These are phyloP conservation scores for Aspergillus tanneri DNA, from an alignment of 2,329 filamentous ascomycete genomes.

Conservation along the genomic window DNA sequence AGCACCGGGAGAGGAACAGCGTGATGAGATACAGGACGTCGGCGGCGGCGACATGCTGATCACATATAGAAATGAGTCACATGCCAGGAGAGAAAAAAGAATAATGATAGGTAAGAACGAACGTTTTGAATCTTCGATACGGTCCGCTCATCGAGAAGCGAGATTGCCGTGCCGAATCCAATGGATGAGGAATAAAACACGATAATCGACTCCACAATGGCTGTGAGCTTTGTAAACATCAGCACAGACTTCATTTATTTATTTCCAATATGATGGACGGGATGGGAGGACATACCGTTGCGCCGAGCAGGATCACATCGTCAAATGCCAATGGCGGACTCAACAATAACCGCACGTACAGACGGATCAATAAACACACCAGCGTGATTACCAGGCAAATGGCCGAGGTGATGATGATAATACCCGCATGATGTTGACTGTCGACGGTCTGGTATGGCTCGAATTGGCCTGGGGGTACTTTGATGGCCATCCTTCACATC, in stretches of 20 bases:
- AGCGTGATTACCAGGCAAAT: constrained; percentile 29
- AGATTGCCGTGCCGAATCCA: constrained; percentile 23
- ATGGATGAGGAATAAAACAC: constrained; percentile 20
- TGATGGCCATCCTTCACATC: constrained; percentile 11
- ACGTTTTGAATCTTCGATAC: constrained; percentile 14
- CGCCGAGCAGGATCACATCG: constrained; percentile 20
- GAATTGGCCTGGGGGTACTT: constrained; percentile 17
- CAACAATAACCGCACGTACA: constrained; percentile 22
- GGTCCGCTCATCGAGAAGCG: constrained; percentile 11
- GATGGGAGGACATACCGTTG: constrained; percentile 16
- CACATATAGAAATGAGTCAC: neutral
- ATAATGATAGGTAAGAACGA: neutral
- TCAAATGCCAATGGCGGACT: constrained; percentile 21
- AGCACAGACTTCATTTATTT: neutral
- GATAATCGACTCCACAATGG: constrained; percentile 20
- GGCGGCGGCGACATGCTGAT: constrained; percentile 25
- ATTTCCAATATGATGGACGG: too few relatives aligned
- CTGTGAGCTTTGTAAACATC: neutral
- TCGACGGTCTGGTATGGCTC: constrained; percentile 28
- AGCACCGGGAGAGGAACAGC: constrained; percentile 33
- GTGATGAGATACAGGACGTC: constrained; percentile 41
- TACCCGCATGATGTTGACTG: constrained; percentile 29
- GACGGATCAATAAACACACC: constrained; percentile 26
- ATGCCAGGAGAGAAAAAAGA: constrained; percentile 16
- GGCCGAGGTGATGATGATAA: constrained; percentile 32